phyloP scores from a whole-genome alignment of 1,139 yeast genomes.

The Suhomyces kunorum region DNA sequence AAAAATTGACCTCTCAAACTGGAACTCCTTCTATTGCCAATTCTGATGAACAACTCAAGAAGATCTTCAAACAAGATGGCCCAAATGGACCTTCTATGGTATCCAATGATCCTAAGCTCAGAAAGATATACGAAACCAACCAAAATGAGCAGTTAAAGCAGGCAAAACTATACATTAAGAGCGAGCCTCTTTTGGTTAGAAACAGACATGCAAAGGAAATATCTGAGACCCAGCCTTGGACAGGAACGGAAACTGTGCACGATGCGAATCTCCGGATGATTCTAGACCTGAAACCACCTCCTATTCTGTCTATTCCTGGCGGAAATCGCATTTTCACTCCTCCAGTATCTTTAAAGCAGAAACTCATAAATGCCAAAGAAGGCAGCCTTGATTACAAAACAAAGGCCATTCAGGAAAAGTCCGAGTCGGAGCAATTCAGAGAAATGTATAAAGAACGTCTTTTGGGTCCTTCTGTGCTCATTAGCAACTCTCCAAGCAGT shows the following conservation, averaged over 20 bases:
- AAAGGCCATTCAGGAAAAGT: slow-evolving; percentile 32
- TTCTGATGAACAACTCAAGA: slow-evolving; percentile 10
- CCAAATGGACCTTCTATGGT: slow-evolving; percentile 1
- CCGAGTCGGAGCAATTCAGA: slow-evolving; percentile 54
- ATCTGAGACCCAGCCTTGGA: slow-evolving; percentile 64
- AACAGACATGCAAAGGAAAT: slow-evolving; percentile 55
- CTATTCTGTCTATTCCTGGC: background rate
- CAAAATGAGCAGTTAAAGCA: slow-evolving; percentile 5
- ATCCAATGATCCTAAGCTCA: slow-evolving; percentile 13
- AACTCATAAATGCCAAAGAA: slow-evolving; percentile 64
- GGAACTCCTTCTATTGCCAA: slow-evolving; percentile 10
- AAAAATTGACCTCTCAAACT: slow-evolving; percentile 15
- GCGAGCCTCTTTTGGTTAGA: slow-evolving; percentile 31
- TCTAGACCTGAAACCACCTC: slow-evolving; percentile 50
- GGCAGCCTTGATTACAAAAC: slow-evolving; percentile 63
- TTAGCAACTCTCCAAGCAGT: slow-evolving; percentile 38
- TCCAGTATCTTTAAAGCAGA: slow-evolving; percentile 29
- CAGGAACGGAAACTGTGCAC: slow-evolving; percentile 54
- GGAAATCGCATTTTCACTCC: slow-evolving; percentile 28
- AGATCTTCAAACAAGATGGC: slow-evolving; percentile 4
- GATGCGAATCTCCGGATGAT: slow-evolving; percentile 66
- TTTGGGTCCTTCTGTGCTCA: slow-evolving; percentile 57
- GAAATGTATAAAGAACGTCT: slow-evolving; percentile 66
- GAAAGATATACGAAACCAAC: slow-evolving; percentile 11
- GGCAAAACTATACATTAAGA: slow-evolving; percentile 19